Base-by-base conservation (phyloP, 2,329 filamentous ascomycete genomes). In the Podosphaera xanthii region DNA sequence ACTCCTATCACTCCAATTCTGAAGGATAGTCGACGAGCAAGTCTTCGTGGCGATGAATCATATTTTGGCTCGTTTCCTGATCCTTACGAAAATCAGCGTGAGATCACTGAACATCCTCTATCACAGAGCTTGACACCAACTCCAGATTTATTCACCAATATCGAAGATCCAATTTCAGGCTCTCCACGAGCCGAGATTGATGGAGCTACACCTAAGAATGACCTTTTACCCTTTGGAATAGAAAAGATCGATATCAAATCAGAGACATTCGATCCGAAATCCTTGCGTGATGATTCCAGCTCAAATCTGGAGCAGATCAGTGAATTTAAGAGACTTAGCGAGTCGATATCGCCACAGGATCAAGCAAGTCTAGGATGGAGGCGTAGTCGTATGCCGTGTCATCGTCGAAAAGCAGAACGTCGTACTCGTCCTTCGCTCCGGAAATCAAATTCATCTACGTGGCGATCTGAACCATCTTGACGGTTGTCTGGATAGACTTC, bases 61-160 rank as follows among this genome's bases (percentile, higher is more conserved):
- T 78, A 77, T 64, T 79, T 81, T 61, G 68, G 73, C 33, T 72
- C 70, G 56, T 64, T 72, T 31, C 72, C 70, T 40, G 72, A 76
- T 66, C 65, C 64, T 31, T 59, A 65, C 6, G 63, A 65, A 9
- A 59, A 63, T 14, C 61, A 64, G 42, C 63, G 62, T 35, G 72
- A 75, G 64, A 75, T 77, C 58, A 71, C 72, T 56, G 84, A 87
- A 58, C 86, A 91, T 68, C 86, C 86, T 30, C 72, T 91, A 49
- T 81, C 86, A 22, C 83, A 87, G 64, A 90, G 85, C 67, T 77
- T 86, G 56, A 82, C 80, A 42, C 84, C 79, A 22, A 86, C 82
- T 66, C 86, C 85, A 0, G 79, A 83, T 55, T 70, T 73, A 12
- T 71, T 71, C 63, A 67, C 70, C 14, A 66, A 64, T 49, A 65